Base-by-base conservation (phyloP, 1,284 basidiomycete species). In the Malassezia psittaci region DNA sequence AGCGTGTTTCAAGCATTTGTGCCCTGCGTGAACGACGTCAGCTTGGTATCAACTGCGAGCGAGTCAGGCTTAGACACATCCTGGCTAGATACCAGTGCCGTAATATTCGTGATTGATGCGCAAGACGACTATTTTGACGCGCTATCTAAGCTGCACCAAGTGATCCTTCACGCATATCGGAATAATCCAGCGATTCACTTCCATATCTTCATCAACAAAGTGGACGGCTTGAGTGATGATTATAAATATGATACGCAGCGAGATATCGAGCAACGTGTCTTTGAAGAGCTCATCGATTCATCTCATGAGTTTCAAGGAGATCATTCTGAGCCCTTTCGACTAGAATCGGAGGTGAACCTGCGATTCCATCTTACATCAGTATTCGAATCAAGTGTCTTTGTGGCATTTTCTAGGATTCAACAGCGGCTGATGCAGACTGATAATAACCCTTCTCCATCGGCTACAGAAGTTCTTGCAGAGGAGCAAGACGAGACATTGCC, bases 31-130 rank as follows among this genome's bases (percentile, higher is more conserved):
- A 9, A 16, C 24, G 38, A 35, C 2, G 13, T 10, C 1, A 16
- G 54, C 9, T 38, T 51, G 5, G 38, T 52, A 8, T 45, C 41
- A 21, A 52, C 54, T 21, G 18, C 57, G 60, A 9, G 36, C 56
- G 49, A 54, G 16, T 24, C 34, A 6, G 47, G 42, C 11, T 44
- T 59, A 1, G 57, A 63, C n/a, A 32, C 61, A 5, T 51, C 57
- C 0, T 72, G 69, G 69, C 57, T 56, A 21, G 59, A 66, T 5
- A 66, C 75, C 10, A 69, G 69, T 21, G 75, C 76, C 21, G 67
- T 96, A 62, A 83, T 96, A 36, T 98, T 91, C 69, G 90, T 96
- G n/a, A 87, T 96, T 66, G 93, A 96, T 71, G 91, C 94, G 57
- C 87, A 90, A 75, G 79, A 79, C 65, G 77, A 78, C 45, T 79